Percentiles rank a stretch among this genome's conserved stretches.
Conservation (phyloP, 2,329 filamentous ascomycete species). For the Colletotrichum somersetense region DNA sequence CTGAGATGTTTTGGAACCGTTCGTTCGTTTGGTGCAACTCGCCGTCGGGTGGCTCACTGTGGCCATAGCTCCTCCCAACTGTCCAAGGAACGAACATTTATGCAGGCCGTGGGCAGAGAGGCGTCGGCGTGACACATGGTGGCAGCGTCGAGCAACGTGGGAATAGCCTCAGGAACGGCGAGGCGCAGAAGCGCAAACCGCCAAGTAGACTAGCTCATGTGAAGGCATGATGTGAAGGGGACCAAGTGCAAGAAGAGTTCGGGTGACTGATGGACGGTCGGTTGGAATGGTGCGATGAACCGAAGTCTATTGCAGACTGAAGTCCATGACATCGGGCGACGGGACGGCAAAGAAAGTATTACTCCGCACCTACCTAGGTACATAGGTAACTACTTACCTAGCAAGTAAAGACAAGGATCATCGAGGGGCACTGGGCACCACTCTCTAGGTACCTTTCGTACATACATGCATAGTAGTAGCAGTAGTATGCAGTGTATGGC, state of each 20-base stretch:
- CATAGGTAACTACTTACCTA: no score
- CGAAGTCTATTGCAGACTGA: slow-evolving; percentile 19
- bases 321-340: slow-evolving; percentile 1
- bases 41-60: not conserved
- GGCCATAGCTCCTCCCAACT: slow-evolving; percentile 30
- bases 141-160: slow-evolving; percentile 24
- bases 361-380: no score
- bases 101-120: slow-evolving; percentile 6
- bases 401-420: slow-evolving; percentile 15
- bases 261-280: slow-evolving; percentile 25
- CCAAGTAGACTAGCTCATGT: not conserved
- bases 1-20: not conserved
- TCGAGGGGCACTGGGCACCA: not conserved
- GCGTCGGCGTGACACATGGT: slow-evolving; percentile 29
- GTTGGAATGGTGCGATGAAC: slow-evolving; percentile 28
- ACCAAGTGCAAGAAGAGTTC: not conserved
- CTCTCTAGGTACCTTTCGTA: no score
- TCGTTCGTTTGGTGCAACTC: not conserved
- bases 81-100: not conserved
- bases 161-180: slow-evolving; percentile 20
- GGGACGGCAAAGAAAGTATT: not conserved
- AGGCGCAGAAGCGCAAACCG: not conserved
- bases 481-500: slow-evolving; percentile 5
- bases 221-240: not conserved
- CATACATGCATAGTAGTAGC: no score